Percentiles rank a stretch among this genome's conserved stretches.
Evolutionary conservation across 345 rosid species (phyloP).

Genomic region (Hirschfeldia incana): DNA sequence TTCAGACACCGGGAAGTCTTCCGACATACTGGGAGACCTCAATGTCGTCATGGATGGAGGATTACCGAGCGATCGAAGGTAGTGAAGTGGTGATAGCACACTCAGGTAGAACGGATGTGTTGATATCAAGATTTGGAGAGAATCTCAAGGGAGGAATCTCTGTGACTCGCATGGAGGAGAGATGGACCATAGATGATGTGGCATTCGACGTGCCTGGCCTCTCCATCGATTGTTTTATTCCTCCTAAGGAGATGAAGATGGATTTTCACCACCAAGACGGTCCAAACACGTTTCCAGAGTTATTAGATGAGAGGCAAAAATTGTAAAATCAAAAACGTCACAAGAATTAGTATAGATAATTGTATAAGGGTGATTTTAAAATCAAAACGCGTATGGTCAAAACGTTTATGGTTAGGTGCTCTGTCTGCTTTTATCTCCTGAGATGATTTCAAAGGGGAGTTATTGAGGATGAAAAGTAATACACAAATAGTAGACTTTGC

Average conservation of each 20-base stretch:
- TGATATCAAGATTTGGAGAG: conserved; percentile 86
- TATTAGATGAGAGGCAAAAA: background rate
- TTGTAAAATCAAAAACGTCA: background rate
- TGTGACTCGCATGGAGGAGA: conserved; percentile 79
- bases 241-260: conserved; percentile 69
- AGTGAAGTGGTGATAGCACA: conserved; percentile 78
- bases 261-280: conserved; percentile 40
- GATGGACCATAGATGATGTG: conserved; percentile 80
- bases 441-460: conserved; percentile 59
- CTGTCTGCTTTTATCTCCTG: conserved; percentile 48
- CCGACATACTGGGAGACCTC: conserved; percentile 97
- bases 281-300: conserved; percentile 1
- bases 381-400: conserved; percentile 58
- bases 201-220: conserved; percentile 83
- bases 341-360: background rate
- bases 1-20: conserved; percentile 72
- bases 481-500: background rate
- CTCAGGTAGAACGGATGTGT: conserved; percentile 66
- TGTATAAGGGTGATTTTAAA: conserved; percentile 12
- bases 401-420: conserved; percentile 77
- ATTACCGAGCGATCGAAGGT: conserved; percentile 67
- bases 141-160: conserved; percentile 70
- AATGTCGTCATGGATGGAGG: conserved; percentile 71
- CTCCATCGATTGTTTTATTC: conserved; percentile 79
- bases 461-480: background rate